phyloP scores from a whole-genome alignment of 2,329 filamentous ascomycete species.

The Clarireedia paspali region DNA sequence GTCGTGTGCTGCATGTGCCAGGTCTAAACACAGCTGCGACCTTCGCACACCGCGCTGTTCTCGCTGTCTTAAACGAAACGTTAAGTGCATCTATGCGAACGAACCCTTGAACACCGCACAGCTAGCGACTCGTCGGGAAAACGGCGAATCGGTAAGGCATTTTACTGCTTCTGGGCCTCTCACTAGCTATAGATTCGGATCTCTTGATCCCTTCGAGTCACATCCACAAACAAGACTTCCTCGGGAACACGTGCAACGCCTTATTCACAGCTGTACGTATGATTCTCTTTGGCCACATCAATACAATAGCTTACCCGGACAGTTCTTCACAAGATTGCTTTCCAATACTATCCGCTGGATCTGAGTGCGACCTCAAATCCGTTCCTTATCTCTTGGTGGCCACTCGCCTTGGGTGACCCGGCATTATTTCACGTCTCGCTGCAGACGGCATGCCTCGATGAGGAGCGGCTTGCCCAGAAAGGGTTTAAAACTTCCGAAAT shows the following conservation, averaged over 20 bases:
- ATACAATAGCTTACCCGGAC: slow-evolving; percentile 20
- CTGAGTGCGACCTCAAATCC: slow-evolving; percentile 45
- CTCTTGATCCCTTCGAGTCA: too few relatives aligned
- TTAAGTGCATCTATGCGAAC: slow-evolving; percentile 43
- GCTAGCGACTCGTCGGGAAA: too few relatives aligned
- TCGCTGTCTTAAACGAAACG: slow-evolving; percentile 42
- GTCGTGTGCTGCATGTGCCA: slow-evolving; percentile 49
- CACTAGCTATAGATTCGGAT: too few relatives aligned
- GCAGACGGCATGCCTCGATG: slow-evolving; percentile 49
- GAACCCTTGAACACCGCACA: too few relatives aligned
- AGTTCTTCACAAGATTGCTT: slow-evolving; percentile 51
- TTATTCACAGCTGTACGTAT: too few relatives aligned
- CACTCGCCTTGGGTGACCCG: slow-evolving; percentile 46
- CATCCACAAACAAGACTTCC: too few relatives aligned
- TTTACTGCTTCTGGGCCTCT: too few relatives aligned
- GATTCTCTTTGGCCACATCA: too few relatives aligned
- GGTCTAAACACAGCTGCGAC: slow-evolving; percentile 48
- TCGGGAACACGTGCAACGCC: too few relatives aligned
- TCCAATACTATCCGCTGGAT: slow-evolving; percentile 53
- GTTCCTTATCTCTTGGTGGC: slow-evolving; percentile 54
- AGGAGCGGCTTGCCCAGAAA: slow-evolving; percentile 43
- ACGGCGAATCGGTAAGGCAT: too few relatives aligned
- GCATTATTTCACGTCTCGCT: slow-evolving; percentile 51
- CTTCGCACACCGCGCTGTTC: slow-evolving; percentile 46
- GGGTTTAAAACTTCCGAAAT: slow-evolving; percentile 47